phyloP scores from a whole-genome alignment of 2,329 filamentous ascomycete species.

The Stachybotrys chlorohalonatus region DNA sequence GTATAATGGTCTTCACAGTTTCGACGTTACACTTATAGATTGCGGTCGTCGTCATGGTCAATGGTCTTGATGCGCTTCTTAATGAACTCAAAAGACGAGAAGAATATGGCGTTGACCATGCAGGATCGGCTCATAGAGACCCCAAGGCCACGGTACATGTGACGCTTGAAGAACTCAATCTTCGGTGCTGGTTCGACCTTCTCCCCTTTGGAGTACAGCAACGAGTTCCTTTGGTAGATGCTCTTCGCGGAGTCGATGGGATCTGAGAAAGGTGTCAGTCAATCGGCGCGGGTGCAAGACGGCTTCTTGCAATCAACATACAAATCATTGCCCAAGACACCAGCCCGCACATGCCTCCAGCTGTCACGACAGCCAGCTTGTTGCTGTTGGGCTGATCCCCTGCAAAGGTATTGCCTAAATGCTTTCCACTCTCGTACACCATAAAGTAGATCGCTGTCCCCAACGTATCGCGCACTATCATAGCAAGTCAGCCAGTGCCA shows the following conservation, averaged over 20 bases:
- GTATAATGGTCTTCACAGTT: neutral
- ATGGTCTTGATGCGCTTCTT: slow-evolving; percentile 58
- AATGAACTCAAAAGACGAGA: slow-evolving; percentile 77
- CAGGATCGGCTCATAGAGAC: slow-evolving; percentile 79
- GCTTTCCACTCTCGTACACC: slow-evolving; percentile 81
- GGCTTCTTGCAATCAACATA: slow-evolving; percentile 28
- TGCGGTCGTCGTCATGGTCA: slow-evolving; percentile 26
- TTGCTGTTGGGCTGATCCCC: slow-evolving; percentile 66
- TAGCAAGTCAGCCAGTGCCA: neutral
- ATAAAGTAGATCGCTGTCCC: slow-evolving; percentile 83
- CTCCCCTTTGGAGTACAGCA: slow-evolving; percentile 59
- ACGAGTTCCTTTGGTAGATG: slow-evolving; percentile 74
- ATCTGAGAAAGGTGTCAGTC: slow-evolving; percentile 26
- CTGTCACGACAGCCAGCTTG: slow-evolving; percentile 67
- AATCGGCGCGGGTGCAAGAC: neutral
- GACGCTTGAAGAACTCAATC: slow-evolving; percentile 67
- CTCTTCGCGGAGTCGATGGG: slow-evolving; percentile 78
- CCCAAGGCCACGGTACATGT: slow-evolving; percentile 75
- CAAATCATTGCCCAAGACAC: slow-evolving; percentile 74
- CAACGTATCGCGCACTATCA: slow-evolving; percentile 66
- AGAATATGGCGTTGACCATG: slow-evolving; percentile 81
- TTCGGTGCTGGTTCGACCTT: slow-evolving; percentile 56
- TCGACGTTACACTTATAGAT: neutral
- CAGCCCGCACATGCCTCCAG: slow-evolving; percentile 73
- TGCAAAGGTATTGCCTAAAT: slow-evolving; percentile 65